These are phyloP conservation scores for Fraxinus latifolia DNA, from an alignment of 305 asterid species.

Conservation along the genomic window DNA sequence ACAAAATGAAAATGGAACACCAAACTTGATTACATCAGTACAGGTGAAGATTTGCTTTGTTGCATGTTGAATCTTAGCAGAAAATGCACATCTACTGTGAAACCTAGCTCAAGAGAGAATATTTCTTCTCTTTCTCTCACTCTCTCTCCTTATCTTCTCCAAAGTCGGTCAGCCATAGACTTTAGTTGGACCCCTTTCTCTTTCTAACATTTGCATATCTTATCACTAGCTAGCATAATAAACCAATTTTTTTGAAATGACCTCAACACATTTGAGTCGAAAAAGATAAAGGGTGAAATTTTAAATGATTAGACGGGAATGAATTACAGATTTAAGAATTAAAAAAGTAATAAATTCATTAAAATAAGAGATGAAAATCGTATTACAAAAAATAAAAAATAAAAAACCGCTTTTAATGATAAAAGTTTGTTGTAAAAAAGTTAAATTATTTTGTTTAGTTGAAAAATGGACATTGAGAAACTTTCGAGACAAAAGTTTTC, in stretches of 20 bases:
- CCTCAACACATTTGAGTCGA: not conserved
- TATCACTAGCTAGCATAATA: not conserved
- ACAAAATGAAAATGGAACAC: not conserved
- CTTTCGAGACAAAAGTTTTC: not conserved
- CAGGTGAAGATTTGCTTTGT: conserved; percentile 9
- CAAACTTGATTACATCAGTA: conserved; percentile 4
- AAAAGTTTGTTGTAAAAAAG: not conserved
- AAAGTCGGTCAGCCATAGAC: conserved; percentile 77
- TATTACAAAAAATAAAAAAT: not conserved
- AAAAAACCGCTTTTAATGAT: not conserved
- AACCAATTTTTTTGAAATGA: not conserved
- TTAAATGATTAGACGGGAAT: not conserved
- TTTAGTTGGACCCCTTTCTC: conserved; percentile 59
- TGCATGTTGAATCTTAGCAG: conserved; percentile 44
- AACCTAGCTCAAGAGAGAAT: conserved; percentile 41
- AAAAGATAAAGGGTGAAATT: not conserved
- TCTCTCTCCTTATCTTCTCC: conserved; percentile 54
- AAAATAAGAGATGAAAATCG: not conserved
- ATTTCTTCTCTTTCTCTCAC: conserved; percentile 23
- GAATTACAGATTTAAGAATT: not conserved
- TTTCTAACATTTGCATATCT: conserved; percentile 16
- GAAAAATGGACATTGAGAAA: not conserved
- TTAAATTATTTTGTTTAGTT: not conserved
- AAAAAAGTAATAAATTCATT: not conserved
- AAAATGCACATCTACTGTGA: conserved; percentile 42